phyloP scores from a whole-genome alignment of 2,329 filamentous ascomycete genomes.

The Aspergillus nomiae region DNA sequence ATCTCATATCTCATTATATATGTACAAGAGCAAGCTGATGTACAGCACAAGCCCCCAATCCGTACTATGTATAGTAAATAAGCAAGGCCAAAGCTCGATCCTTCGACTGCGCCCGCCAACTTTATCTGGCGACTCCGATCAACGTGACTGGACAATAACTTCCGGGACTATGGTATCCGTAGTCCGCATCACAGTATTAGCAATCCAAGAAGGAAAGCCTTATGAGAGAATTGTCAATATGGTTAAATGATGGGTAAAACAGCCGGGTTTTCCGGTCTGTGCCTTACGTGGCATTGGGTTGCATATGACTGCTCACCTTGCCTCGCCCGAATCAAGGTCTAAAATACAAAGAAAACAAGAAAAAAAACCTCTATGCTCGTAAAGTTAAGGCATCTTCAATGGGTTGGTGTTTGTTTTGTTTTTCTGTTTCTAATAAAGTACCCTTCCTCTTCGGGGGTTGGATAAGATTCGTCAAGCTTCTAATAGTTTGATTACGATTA shows the following conservation, averaged over 20 bases:
- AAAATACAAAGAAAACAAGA: not conserved
- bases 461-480: constrained; percentile 6
- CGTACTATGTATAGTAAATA: constrained; percentile 7
- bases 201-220: not conserved
- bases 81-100: constrained; percentile 19
- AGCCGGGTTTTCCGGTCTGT: not conserved
- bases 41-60: constrained; percentile 1
- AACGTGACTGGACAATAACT: constrained; percentile 20
- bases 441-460: not conserved
- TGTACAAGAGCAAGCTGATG: not conserved
- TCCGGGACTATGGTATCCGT: constrained; percentile 7
- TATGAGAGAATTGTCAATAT: not conserved
- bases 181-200: not conserved
- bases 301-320: constrained; percentile 1
- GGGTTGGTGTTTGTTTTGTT: not conserved
- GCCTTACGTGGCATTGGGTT: constrained; percentile 7
- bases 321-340: not conserved
- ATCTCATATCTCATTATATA: constrained; percentile 1
- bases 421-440: not conserved
- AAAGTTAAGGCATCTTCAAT: not conserved
- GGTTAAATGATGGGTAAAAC: not conserved
- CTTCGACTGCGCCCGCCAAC: constrained; percentile 17
- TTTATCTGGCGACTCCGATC: constrained; percentile 16
- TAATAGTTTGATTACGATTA: constrained; percentile 3
- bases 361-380: not conserved